Conservation (phyloP, 345 rosid genomes). For the Citrus mangshanensis region DNA sequence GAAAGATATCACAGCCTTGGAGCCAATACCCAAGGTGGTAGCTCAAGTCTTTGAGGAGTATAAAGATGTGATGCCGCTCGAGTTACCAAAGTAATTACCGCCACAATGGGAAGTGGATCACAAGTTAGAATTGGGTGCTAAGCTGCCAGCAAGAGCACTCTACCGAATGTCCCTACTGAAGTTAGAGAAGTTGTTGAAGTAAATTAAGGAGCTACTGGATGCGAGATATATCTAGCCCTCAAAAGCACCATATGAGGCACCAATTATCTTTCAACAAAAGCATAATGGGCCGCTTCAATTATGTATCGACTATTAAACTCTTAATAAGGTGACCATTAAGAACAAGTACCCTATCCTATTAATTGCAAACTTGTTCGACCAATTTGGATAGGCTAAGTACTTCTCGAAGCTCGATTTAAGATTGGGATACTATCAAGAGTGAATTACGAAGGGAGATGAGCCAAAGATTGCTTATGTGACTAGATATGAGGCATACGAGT, state of each 20-base stretch:
- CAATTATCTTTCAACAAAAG: not conserved
- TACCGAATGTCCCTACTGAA: rapidly evolving
- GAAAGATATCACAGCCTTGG: no score
- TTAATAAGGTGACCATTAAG: not conserved
- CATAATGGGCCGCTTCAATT: not conserved
- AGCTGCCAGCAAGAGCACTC: rapidly evolving
- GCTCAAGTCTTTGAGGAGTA: no score
- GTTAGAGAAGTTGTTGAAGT: not conserved
- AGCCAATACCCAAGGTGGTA: no score
- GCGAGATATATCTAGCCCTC: rapidly evolving
- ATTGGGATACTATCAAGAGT: not conserved
- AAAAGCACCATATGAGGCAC: rapidly evolving
- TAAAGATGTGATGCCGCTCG: not conserved
- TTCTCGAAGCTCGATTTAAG: not conserved
- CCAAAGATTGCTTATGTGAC: not conserved
- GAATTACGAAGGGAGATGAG: not conserved
- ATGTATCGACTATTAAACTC: not conserved
- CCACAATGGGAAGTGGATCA: not conserved
- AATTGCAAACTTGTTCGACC: not conserved
- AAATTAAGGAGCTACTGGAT: not conserved
- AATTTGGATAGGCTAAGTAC: not conserved
- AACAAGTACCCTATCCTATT: not conserved
- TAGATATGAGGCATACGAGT: not conserved
- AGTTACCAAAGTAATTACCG: not conserved
- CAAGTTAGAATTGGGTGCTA: not conserved